These are phyloP conservation scores for Fusarium sulawesiense DNA, from an alignment of 2,329 filamentous ascomycete species.

Conservation along the genomic window DNA sequence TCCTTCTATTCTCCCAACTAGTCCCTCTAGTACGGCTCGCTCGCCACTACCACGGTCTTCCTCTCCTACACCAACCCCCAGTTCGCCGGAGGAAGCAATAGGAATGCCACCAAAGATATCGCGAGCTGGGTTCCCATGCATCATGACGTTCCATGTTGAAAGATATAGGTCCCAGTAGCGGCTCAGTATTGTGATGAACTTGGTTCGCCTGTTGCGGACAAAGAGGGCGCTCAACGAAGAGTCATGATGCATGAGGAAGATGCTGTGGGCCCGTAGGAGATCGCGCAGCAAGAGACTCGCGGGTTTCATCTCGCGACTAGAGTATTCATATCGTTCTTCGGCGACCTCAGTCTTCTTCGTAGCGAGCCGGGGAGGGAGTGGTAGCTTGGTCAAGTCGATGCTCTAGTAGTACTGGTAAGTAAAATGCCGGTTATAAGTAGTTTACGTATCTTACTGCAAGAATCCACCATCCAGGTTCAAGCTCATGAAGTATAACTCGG, in stretches of 20 bases:
- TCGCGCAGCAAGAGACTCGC: conserved; percentile 82
- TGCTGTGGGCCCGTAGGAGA: conserved; percentile 81
- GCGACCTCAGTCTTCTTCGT: conserved; percentile 56
- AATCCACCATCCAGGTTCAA: conserved; percentile 96
- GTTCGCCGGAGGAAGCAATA: conserved; percentile 87
- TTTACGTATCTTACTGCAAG: conserved; percentile 73
- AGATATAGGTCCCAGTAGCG: conserved; percentile 82
- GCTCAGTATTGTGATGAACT: conserved; percentile 78
- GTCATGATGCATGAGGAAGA: conserved; percentile 90
- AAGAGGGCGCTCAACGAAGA: conserved; percentile 78
- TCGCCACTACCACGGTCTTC: conserved; percentile 95
- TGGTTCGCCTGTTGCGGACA: conserved; percentile 68
- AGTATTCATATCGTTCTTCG: conserved; percentile 76
- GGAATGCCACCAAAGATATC: conserved; percentile 87
- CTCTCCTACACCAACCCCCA: conserved; percentile 94
- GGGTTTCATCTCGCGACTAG: conserved; percentile 88
- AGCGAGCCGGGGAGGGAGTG: conserved; percentile 67
- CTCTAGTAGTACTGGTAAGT: conserved; percentile 46
- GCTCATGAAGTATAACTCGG: conserved; percentile 84
- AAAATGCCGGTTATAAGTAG: not conserved
- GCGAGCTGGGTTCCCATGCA: conserved; percentile 88
- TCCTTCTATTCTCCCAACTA: conserved; percentile 82
- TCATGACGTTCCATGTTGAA: conserved; percentile 85
- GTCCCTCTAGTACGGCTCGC: conserved; percentile 91
- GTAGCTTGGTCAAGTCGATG: conserved; percentile 80